These are phyloP conservation scores for Citrus cavaleriei DNA, from an alignment of 345 rosid genomes.

Conservation along the genomic window DNA sequence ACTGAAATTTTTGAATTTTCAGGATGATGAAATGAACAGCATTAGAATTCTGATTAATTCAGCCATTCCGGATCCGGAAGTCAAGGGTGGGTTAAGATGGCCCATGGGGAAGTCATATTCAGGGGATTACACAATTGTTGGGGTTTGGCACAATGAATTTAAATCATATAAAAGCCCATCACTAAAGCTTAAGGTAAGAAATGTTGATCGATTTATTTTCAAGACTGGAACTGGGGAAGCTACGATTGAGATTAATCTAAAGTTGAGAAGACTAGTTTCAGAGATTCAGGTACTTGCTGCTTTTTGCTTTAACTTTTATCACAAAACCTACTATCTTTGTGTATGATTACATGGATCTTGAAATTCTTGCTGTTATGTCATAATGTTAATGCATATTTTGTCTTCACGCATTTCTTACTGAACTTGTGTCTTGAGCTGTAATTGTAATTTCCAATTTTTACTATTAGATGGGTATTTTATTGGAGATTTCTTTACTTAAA, in stretches of 20 bases:
- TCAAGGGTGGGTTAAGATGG: conserved; percentile 79
- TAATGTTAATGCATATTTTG: neutral
- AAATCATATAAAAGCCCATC: conserved; percentile 39
- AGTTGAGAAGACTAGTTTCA: conserved; percentile 45
- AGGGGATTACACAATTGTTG: conserved; percentile 33
- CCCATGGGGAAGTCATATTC: conserved; percentile 39
- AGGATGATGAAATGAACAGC: conserved; percentile 57
- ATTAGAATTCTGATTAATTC: conserved; percentile 40
- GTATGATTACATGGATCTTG: too few species aligned
- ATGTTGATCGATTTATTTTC: conserved; percentile 51
- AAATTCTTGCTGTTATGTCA: neutral
- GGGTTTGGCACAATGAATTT: conserved; percentile 40
- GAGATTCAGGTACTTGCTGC: conserved; percentile 23
- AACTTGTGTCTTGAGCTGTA: too few species aligned
- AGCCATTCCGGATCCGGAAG: conserved; percentile 50
- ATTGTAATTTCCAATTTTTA: neutral
- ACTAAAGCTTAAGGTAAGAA: conserved; percentile 41
- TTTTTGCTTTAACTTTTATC: neutral
- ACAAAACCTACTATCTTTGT: neutral
- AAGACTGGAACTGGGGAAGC: conserved; percentile 33
- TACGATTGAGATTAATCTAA: conserved; percentile 35
- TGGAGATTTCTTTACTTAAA: too few species aligned
- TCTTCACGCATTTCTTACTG: neutral
- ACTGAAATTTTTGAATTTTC: conserved; percentile 9
- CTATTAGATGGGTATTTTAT: too few species aligned